phyloP scores from a whole-genome alignment of 2,329 filamentous ascomycete genomes.

The Colletotrichum musae region DNA sequence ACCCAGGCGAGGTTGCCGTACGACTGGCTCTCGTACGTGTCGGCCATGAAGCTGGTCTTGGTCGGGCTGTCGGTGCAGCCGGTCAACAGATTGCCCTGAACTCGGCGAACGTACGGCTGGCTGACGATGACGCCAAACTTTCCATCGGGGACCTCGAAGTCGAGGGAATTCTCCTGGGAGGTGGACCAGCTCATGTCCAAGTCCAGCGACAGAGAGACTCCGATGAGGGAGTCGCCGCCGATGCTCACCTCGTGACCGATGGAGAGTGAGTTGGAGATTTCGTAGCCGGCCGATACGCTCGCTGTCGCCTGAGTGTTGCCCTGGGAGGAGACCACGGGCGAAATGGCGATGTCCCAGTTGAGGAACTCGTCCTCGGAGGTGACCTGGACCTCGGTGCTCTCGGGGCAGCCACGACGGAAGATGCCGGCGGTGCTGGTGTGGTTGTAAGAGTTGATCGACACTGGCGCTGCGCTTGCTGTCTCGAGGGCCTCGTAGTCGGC shows the following conservation, averaged over 20 bases:
- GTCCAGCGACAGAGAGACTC: slow-evolving; percentile 42
- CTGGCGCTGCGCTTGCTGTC: not conserved
- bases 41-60: slow-evolving; percentile 48
- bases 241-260: slow-evolving; percentile 42
- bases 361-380: slow-evolving; percentile 49
- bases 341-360: slow-evolving; percentile 56
- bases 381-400: slow-evolving; percentile 46
- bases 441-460: slow-evolving; percentile 1
- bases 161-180: slow-evolving; percentile 40
- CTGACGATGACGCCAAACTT: slow-evolving; percentile 56
- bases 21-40: slow-evolving; percentile 51
- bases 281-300: slow-evolving; percentile 49
- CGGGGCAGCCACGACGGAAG: slow-evolving; percentile 38
- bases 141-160: slow-evolving; percentile 50
- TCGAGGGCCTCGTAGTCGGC: slow-evolving; percentile 41
- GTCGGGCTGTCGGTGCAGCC: slow-evolving; percentile 51
- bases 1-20: slow-evolving; percentile 55
- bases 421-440: not conserved
- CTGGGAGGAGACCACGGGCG: slow-evolving; percentile 50
- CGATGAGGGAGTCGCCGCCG: slow-evolving; percentile 42
- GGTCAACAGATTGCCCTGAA: slow-evolving; percentile 48
- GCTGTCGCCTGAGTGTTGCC: slow-evolving; percentile 46
- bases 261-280: slow-evolving; percentile 50
- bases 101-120: slow-evolving; percentile 51
- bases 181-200: slow-evolving; percentile 40